Evolutionary conservation across 495 filamentous ascomycete genomes (phyloP).

Genomic region (Pyrenopolyporus hunteri): DNA sequence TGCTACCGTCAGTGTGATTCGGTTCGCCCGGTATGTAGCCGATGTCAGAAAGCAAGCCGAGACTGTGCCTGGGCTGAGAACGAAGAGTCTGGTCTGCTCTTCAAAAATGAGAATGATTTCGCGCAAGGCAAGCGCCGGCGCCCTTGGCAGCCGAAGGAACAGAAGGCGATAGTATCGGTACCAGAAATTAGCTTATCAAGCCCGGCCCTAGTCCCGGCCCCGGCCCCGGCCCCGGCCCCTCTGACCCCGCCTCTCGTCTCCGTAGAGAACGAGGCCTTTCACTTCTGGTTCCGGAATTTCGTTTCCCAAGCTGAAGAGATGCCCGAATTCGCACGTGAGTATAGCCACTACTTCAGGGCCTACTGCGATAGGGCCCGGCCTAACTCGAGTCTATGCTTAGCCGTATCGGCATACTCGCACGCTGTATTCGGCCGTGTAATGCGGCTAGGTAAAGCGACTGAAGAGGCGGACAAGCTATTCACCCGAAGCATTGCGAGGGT

Average conservation of each 20-base stretch:
- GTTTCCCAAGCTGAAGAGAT: conserved; percentile 23
- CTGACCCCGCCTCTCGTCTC: conserved; percentile 5
- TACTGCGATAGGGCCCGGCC: conserved; percentile 21
- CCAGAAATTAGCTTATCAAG: conserved; percentile 9
- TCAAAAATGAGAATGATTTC: conserved; percentile 45
- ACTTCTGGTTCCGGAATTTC: conserved; percentile 22
- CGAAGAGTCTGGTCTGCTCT: conserved; percentile 38
- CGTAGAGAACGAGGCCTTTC: conserved; percentile 19
- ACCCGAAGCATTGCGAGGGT: conserved; percentile 20
- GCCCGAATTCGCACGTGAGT: conserved; percentile 31
- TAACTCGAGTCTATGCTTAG: conserved; percentile 39
- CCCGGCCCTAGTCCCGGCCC: too few species aligned
- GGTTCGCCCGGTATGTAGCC: conserved; percentile 30
- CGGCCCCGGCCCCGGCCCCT: conserved; percentile 4
- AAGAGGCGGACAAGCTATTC: conserved; percentile 30
- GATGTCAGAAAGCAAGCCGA: conserved; percentile 41
- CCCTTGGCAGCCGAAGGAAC: conserved; percentile 23
- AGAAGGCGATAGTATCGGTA: not conserved
- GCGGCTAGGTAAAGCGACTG: conserved; percentile 11
- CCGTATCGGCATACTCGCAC: conserved; percentile 41
- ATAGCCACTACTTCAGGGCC: conserved; percentile 28
- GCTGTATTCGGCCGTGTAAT: conserved; percentile 39
- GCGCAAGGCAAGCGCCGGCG: conserved; percentile 42
- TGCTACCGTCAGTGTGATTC: conserved; percentile 46
- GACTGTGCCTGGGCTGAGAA: conserved; percentile 39